Evolutionary conservation across 768 basidiomycete species (phyloP), one percentile per base, ranked within the genome.

Genomic region (Tephrocybe rancida): DNA sequence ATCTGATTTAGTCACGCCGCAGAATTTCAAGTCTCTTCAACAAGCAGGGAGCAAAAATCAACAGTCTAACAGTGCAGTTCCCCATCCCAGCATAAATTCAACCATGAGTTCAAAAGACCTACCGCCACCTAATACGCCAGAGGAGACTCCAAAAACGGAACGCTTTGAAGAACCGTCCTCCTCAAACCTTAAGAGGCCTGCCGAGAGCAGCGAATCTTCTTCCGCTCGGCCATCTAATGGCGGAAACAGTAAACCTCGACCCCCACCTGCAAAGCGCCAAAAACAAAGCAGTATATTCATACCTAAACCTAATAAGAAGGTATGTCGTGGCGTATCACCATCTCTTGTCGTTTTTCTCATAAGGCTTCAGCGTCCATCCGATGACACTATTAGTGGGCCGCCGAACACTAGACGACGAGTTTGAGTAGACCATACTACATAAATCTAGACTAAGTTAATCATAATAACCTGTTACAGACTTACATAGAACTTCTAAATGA

Each of bases 271-370:
- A 32, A 76, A 77, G 51, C 74, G 71, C 14, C 67, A 69, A 21
- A 79, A 79, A 56, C 71, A 71, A 59, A 70, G 73, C 0, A 75
- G 56, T 34, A 67, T 88, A 50, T 88, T 89, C 64, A 87, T 88
- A 52, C 86, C 87, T 1, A 87, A 81, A 61, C 39, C 51, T 24
- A 83, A 81, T 64, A 64, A 68, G 46, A 59, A 56, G 61, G 61
- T 59, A 58, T 30, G 41, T 34, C 38, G 25, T 19, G 14, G 29
- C 25, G 14, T 11, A 16, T 16, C 5, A 19, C n/a, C 5, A 5
- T 42, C 4, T 34, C 10, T 10, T 19, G n/a, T n/a, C 35, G 16
- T 13, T 26, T 25, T 26, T 3, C 32, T 43, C 14, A 59, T 24
- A 2, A 26, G 6, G 5, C 27, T n/a, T 8, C 35, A 62, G 57